Evolutionary conservation across 345 rosid genomes (phyloP), one percentile per base, ranked within the genome.

Genomic region (Limnanthes douglasii): DNA sequence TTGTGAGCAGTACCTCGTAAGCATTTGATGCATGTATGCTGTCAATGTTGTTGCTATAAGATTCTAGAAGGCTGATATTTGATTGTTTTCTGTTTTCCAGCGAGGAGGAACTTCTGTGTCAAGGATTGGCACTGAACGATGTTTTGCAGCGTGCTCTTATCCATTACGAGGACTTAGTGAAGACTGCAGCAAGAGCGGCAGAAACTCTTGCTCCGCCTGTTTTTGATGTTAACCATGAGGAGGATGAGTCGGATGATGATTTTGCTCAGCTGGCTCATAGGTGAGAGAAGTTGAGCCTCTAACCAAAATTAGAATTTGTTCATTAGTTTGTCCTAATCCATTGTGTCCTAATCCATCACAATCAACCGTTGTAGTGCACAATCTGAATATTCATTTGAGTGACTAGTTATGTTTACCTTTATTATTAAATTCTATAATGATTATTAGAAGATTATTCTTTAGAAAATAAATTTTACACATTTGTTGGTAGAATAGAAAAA

Each of bases 161-260:
- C 31, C 68, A 46, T 40, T 93, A 90, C 44, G 98, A 90, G 61
- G 86, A 83, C 46, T 64, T 79, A 50, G 75, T 50, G 15, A 79
- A 64, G 48, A 39, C 49, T 34, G 31, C 54, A 39, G 58, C 50
- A 53, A 64, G 38, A 26, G 54, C 23, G 22, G 49, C 31, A 8
- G 63, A 54, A 39, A 42, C 66, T 26, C 61, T 78, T 31, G 56
- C 56, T 31, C 27, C 66, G 43, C 86, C 90, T 7, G 47, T 66
- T 49, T 68, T 75, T 30, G 64, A 57, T 59, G 59, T 72, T 26
- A 68, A 63, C 61, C 80, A 62, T 21, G 86, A 72, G 1, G 86
- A 76, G 42, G 93, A 84, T 56, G 98, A 76, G 36, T 70, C 72
- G 3, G 97, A 90, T 43, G 96, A 88, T 62, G 95, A 74, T 41